These are phyloP conservation scores for Chloropicon primus DNA, from an alignment of 139 green algal species.

Conservation along the genomic window DNA sequence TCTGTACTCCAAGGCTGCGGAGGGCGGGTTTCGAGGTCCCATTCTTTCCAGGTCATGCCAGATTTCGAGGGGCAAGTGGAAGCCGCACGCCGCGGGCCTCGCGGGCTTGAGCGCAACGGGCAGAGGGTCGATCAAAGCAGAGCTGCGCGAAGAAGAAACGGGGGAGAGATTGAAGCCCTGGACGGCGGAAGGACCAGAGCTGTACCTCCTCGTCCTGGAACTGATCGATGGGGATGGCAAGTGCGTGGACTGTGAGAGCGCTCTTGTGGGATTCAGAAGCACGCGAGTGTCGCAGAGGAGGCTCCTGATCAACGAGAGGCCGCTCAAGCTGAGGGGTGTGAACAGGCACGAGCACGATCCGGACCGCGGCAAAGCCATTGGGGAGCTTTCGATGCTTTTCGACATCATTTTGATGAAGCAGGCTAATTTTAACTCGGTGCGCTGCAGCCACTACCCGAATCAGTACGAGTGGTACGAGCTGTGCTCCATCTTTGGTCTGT, in stretches of 20 bases:
- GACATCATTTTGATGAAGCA: constrained; percentile 89
- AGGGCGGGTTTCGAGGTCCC: too few species aligned
- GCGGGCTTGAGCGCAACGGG: not conserved
- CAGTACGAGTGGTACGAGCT: constrained; percentile 68
- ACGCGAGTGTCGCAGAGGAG: constrained; percentile 35
- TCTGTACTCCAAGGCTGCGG: too few species aligned
- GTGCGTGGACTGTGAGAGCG: constrained; percentile 53
- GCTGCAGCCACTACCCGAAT: constrained; percentile 93
- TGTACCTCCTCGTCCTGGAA: constrained; percentile 69
- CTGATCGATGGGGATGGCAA: constrained; percentile 19
- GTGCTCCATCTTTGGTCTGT: constrained; percentile 70
- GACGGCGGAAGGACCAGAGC: constrained; percentile 60
- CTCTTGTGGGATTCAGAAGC: constrained; percentile 60
- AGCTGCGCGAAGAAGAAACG: not conserved
- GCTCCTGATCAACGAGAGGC: constrained; percentile 68
- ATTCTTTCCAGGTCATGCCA: not conserved
- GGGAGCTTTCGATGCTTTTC: constrained; percentile 17
- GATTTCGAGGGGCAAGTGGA: not conserved
- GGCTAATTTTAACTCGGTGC: constrained; percentile 88
- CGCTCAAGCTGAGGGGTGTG: constrained; percentile 69
- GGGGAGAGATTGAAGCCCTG: constrained; percentile 34
- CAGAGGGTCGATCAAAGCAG: not conserved
- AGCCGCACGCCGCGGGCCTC: not conserved
- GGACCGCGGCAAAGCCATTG: constrained; percentile 28
- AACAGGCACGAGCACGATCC: constrained; percentile 91